Conservation (phyloP, 2,329 filamentous ascomycete genomes). For the Passalora sequoiae region DNA sequence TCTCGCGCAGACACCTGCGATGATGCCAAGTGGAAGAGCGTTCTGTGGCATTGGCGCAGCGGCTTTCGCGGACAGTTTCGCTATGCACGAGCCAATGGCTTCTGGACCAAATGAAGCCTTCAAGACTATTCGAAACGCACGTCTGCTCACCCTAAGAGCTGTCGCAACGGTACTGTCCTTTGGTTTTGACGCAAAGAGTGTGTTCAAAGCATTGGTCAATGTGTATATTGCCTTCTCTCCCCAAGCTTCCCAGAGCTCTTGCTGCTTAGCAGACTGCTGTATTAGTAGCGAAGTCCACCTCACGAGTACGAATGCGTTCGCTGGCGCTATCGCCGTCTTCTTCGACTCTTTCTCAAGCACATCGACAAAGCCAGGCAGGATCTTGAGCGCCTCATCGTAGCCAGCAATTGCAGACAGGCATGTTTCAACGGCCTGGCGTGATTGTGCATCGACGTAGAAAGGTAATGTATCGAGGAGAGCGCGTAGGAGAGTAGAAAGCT, state of each 20-base stretch:
- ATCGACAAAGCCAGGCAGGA: slow-evolving; percentile 60
- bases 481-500: slow-evolving; percentile 45
- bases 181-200: slow-evolving; percentile 62
- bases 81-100: slow-evolving; percentile 59
- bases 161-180: slow-evolving; percentile 65
- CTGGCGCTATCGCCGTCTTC: slow-evolving; percentile 71
- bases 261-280: slow-evolving; percentile 59
- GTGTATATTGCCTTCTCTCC: slow-evolving; percentile 62
- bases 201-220: slow-evolving; percentile 70
- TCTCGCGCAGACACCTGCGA: slow-evolving; percentile 80
- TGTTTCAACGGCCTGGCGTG: slow-evolving; percentile 74
- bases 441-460: slow-evolving; percentile 78
- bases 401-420: slow-evolving; percentile 68
- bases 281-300: slow-evolving; percentile 84
- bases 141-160: slow-evolving; percentile 70
- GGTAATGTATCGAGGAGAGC: slow-evolving; percentile 83
- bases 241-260: slow-evolving; percentile 59
- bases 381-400: slow-evolving; percentile 51
- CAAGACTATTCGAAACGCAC: slow-evolving; percentile 72
- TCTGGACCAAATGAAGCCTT: slow-evolving; percentile 56
- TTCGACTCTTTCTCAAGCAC: slow-evolving; percentile 66
- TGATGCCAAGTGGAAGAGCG: slow-evolving; percentile 72
- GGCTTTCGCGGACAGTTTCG: slow-evolving; percentile 63
- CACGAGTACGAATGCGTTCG: slow-evolving; percentile 79
- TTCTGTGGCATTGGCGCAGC: slow-evolving; percentile 62